Conservation (phyloP, 2,329 filamentous ascomycete species). For the Cucurbitaria berberidis region DNA sequence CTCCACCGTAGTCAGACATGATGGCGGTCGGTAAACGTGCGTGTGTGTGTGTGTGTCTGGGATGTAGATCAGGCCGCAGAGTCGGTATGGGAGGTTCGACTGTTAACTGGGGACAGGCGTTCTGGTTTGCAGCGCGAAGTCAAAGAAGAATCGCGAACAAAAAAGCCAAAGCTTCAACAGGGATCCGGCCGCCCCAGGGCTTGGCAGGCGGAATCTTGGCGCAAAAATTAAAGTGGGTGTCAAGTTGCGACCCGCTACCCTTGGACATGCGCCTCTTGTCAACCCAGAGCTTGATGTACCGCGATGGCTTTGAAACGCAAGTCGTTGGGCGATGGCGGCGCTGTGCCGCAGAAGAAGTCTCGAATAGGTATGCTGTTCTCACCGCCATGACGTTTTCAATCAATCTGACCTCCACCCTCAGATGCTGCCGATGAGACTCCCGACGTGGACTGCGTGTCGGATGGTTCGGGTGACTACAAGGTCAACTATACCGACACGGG, state of each 20-base stretch:
- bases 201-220: conserved; percentile 27
- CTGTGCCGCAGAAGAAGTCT: conserved; percentile 29
- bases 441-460: conserved; percentile 25
- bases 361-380: conserved; percentile 27
- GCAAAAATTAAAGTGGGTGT: conserved; percentile 25
- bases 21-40: conserved; percentile 10
- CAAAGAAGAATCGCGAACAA: conserved; percentile 22
- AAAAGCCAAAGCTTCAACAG: conserved; percentile 21
- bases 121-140: conserved; percentile 6
- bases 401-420: conserved; percentile 10
- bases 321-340: conserved; percentile 6
- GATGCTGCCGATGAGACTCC: conserved; percentile 13
- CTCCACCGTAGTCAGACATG: conserved; percentile 57
- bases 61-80: conserved; percentile 2
- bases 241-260: not conserved
- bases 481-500: conserved; percentile 40
- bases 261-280: conserved; percentile 12
- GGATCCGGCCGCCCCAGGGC: conserved; percentile 17
- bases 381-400: conserved; percentile 7
- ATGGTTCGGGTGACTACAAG: conserved; percentile 32
- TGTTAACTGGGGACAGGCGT: not conserved
- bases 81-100: no score
- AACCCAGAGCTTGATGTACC: conserved; percentile 1
- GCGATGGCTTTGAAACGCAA: conserved; percentile 42
- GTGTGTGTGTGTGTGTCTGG: not conserved